Conservation (phyloP, 2,329 filamentous ascomycete genomes). For the Sclerotinia trifoliorum region DNA sequence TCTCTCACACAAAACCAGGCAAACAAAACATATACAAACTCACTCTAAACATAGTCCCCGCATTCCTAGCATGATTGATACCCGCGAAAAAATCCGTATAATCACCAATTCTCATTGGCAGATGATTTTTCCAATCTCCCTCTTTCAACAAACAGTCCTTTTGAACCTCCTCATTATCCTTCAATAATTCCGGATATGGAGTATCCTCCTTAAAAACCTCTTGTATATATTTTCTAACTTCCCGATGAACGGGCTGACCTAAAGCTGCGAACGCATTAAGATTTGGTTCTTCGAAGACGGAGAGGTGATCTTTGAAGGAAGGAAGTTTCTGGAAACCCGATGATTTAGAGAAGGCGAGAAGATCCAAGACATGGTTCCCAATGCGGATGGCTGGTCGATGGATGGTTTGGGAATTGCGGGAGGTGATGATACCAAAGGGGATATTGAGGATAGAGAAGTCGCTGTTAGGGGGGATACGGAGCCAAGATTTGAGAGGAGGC, state of each 20-base stretch:
- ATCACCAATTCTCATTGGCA: conserved; percentile 77
- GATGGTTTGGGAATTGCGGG: conserved; percentile 43
- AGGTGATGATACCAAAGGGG: conserved; percentile 72
- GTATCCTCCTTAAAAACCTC: conserved; percentile 62
- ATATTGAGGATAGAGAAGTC: conserved; percentile 72
- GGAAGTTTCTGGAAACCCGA: conserved; percentile 61
- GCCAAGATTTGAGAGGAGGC: conserved; percentile 39
- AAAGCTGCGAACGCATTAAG: conserved; percentile 73
- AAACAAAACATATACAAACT: background rate
- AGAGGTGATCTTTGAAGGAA: conserved; percentile 50
- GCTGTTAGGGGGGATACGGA: conserved; percentile 35
- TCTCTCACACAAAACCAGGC: background rate
- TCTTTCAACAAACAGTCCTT: conserved; percentile 58
- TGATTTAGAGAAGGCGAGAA: conserved; percentile 58
- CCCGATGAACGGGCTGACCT: conserved; percentile 63
- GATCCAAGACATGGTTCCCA: conserved; percentile 64
- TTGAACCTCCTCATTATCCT: conserved; percentile 58
- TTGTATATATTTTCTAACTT: conserved; percentile 69
- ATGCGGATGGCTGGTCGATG: conserved; percentile 65
- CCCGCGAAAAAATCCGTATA: conserved; percentile 87
- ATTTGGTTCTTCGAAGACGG: conserved; percentile 63
- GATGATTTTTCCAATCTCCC: conserved; percentile 59
- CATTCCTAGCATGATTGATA: conserved; percentile 71
- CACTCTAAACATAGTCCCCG: conserved; percentile 29
- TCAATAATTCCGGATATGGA: conserved; percentile 58